Base-by-base conservation (phyloP, 257 asterid genomes). In the Leonotis leonurus region DNA sequence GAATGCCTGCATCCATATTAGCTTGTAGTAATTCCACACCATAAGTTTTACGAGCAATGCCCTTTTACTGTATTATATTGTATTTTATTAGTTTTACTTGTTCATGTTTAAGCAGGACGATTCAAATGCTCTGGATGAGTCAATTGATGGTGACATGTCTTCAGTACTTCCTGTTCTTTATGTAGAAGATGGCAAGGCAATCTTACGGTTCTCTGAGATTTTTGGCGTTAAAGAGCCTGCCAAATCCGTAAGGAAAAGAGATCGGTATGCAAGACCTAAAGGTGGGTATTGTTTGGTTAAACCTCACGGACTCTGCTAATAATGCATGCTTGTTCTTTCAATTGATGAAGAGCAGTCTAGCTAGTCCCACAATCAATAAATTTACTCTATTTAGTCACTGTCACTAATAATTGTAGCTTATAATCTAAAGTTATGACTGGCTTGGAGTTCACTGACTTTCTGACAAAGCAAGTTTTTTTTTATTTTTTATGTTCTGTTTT, bases 171-270 rank as follows among this genome's bases (percentile, higher is more conserved):
- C 99, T 69, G 73, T 93, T 71, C 96, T 93, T 69, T 89, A 83
- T 62, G 77, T 82, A 29, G 97, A 93, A 71, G 96, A 93, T 68
- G 99, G 96, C 29, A 69, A 68, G 77, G 90, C 80, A 43, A 89
- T 93, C 68, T 73, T 93, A 37, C 83, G 92, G 37, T 93, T 93
- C 80, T 93, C 99, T 53, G 97, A 93, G 75, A 87, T 93, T 71
- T 93, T 93, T 59, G 95, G 96, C 68, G 81, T 93, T 57, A 80
- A 78, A 22, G 82, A 85, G 69, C 92, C 96, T 44, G 52, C 70
- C 54, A 89, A 77, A 71, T 75, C 80, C 70, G 72, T 81, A 25
- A 73, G 79, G 62, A 93, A 87, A 81, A 80, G 90, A 80, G 96
- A 85, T 70, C 66, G 80, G 49, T 79, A 76, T 70, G 74, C 75